These are phyloP conservation scores for Coemansia sp. DNA, from an alignment of 192 early-diverging fungal species.

Conservation along the genomic window DNA sequence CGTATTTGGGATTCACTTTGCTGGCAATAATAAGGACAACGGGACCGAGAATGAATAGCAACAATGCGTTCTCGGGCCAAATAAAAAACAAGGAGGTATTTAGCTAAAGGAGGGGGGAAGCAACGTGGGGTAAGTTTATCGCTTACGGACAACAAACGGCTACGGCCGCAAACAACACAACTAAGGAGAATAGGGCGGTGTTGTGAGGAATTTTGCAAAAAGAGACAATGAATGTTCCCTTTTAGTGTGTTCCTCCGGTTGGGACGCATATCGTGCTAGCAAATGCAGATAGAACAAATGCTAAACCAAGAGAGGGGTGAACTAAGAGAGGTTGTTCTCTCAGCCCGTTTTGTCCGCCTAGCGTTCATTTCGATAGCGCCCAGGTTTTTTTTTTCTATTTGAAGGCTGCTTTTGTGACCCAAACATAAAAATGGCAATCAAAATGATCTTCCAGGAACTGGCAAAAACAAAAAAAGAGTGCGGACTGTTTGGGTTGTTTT, in stretches of 20 bases:
- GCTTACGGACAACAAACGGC: neutral
- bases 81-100: neutral
- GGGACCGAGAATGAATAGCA: too few species aligned
- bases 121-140: neutral
- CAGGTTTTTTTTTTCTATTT: neutral
- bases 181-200: too few species aligned
- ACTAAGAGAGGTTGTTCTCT: neutral
- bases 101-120: neutral
- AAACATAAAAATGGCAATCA: constrained; percentile 1
- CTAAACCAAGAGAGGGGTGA: neutral
- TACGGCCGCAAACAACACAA: neutral
- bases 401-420: neutral
- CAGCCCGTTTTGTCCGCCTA: neutral
- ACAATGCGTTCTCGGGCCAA: too few species aligned
- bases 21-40: too few species aligned
- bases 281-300: neutral
- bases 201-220: neutral
- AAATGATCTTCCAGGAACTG: neutral
- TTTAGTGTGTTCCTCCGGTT: neutral
- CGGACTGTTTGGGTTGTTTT: neutral
- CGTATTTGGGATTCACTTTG: too few species aligned
- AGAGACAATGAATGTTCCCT: neutral
- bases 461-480: neutral
- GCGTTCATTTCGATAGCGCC: too few species aligned
- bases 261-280: too few species aligned